Conservation (phyloP, 2,329 filamentous ascomycete genomes). For the Pseudogymnoascus verrucosus region DNA sequence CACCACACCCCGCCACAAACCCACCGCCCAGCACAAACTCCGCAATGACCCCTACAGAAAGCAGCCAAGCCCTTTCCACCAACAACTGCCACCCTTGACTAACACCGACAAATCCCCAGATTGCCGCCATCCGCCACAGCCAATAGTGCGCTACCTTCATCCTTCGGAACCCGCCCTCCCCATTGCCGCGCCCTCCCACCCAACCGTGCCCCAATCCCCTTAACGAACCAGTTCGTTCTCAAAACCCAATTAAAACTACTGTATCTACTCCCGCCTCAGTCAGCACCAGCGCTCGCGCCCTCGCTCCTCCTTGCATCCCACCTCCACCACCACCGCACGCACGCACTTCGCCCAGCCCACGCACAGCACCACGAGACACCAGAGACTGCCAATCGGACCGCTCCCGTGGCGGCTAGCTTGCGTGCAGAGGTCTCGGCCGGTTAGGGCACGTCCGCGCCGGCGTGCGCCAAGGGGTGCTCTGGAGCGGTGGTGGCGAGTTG, state of each 20-base stretch:
- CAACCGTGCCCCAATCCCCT: neutral
- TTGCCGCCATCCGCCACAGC: neutral
- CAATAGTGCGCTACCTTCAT: neutral
- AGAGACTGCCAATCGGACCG: neutral
- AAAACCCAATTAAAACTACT: neutral
- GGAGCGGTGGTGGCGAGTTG: neutral
- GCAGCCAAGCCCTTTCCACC: neutral
- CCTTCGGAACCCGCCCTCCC: neutral
- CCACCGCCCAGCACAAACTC: neutral
- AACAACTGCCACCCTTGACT: neutral
- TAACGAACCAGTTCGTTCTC: neutral
- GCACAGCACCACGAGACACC: neutral
- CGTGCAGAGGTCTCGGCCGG: neutral
- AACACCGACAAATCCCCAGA: neutral
- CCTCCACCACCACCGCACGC: neutral
- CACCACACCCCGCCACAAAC: neutral
- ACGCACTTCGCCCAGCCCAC: neutral
- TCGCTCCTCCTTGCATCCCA: neutral
- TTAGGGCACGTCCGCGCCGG: neutral
- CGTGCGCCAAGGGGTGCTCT: neutral
- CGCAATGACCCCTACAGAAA: neutral
- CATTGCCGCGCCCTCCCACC: neutral
- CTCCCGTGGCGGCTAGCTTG: neutral
- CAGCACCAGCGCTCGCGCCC: neutral
- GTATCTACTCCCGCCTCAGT: neutral